phyloP scores from a whole-genome alignment of 495 filamentous ascomycete species.

The Lasiosphaeria ovina region DNA sequence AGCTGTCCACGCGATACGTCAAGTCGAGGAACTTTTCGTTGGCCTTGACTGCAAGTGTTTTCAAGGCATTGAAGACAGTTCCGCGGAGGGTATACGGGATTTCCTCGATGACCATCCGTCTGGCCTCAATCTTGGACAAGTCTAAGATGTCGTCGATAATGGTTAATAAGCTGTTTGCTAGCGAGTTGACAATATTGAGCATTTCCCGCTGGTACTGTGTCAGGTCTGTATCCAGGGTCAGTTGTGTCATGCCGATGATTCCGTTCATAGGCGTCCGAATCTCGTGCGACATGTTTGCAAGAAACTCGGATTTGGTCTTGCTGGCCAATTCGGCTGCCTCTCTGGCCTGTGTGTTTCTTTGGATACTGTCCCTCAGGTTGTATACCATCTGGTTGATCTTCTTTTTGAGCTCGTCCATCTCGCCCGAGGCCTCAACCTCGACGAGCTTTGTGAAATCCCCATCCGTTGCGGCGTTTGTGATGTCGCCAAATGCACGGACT shows the following conservation, averaged over 20 bases:
- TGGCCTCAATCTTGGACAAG: constrained; percentile 98
- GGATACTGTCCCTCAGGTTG: constrained; percentile 92
- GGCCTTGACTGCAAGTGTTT: constrained; percentile 94
- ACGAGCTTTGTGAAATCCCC: constrained; percentile 97
- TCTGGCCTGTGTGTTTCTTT: constrained; percentile 93
- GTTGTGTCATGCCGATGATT: constrained; percentile 93
- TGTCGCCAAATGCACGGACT: constrained; percentile 96
- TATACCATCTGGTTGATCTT: constrained; percentile 99
- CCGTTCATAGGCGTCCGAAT: constrained; percentile 92
- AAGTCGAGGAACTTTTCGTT: constrained; percentile 94
- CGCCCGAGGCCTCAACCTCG: constrained; percentile 95
- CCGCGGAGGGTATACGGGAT: constrained; percentile 95
- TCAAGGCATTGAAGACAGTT: constrained; percentile 96
- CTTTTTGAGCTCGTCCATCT: constrained; percentile 98
- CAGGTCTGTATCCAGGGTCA: constrained; percentile 93
- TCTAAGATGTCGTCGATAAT: constrained; percentile 99
- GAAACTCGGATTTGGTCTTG: constrained; percentile 97
- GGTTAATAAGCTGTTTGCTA: constrained; percentile 94
- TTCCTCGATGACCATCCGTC: constrained; percentile 99
- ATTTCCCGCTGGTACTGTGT: constrained; percentile 96
- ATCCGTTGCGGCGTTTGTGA: constrained; percentile 93
- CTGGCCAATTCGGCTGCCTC: constrained; percentile 97
- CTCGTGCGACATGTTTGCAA: constrained; percentile 99
- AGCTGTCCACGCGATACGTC: constrained; percentile 90
- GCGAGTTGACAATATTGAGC: constrained; percentile 97